phyloP scores from a whole-genome alignment of 2,329 filamentous ascomycete genomes.

The Xylariaceae sp. region DNA sequence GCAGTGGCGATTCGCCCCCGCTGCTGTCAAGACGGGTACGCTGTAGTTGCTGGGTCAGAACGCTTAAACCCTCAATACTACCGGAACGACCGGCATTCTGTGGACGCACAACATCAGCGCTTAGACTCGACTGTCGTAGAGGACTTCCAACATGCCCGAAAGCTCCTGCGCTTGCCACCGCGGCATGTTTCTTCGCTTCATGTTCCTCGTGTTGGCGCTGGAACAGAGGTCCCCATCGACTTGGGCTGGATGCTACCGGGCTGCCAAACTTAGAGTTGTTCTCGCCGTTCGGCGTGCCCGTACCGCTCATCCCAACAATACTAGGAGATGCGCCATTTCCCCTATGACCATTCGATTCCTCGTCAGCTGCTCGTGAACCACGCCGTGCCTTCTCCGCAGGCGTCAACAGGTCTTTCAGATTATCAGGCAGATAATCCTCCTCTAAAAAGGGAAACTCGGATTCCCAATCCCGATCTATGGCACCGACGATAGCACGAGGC shows the following conservation, averaged over 20 bases:
- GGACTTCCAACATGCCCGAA: constrained; percentile 70
- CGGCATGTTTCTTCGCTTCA: constrained; percentile 48
- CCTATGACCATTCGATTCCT: constrained; percentile 45
- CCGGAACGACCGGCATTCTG: constrained; percentile 47
- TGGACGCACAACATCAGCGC: constrained; percentile 53
- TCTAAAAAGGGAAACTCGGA: constrained; percentile 74
- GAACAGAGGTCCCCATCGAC: constrained; percentile 63
- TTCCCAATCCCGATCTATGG: constrained; percentile 67
- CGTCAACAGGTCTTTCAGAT: constrained; percentile 67
- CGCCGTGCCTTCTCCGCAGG: constrained; percentile 68
- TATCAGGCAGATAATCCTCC: constrained; percentile 83
- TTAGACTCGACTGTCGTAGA: constrained; percentile 64
- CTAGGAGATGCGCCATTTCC: constrained; percentile 41
- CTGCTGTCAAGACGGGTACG: constrained; percentile 58
- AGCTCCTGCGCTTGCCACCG: constrained; percentile 48
- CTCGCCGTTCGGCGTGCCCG: constrained; percentile 45
- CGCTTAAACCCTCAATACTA: constrained; percentile 57
- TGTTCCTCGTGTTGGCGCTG: constrained; percentile 64
- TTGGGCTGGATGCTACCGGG: constrained; percentile 61
- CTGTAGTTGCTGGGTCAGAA: constrained; percentile 64
- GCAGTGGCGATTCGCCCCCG: constrained; percentile 46
- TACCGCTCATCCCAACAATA: constrained; percentile 42
- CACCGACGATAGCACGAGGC: constrained; percentile 65
- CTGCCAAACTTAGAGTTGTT: constrained; percentile 62
- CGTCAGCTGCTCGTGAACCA: constrained; percentile 61